Conservation (phyloP, 768 basidiomycete genomes). For the Rhodotorula sphaerocarpa region DNA sequence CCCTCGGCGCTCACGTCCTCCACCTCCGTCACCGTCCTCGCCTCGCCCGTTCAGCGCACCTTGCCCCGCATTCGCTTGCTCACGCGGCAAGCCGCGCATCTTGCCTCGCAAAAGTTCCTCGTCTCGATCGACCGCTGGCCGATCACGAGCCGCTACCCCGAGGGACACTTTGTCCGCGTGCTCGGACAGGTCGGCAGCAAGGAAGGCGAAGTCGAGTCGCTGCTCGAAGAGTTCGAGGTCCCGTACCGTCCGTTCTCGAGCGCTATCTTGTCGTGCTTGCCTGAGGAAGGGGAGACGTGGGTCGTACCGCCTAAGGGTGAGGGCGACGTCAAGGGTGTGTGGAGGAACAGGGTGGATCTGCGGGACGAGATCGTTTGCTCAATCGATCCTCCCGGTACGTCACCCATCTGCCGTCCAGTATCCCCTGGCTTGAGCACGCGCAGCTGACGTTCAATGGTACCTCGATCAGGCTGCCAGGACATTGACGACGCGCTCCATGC, state of each 20-base stretch:
- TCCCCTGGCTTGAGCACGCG: too few relatives aligned
- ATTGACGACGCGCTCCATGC: constrained; percentile 98
- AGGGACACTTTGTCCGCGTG: constrained; percentile 90
- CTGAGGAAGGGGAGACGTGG: constrained; percentile 82
- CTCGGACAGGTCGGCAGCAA: constrained; percentile 86
- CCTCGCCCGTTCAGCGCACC: constrained; percentile 79
- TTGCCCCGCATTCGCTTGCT: constrained; percentile 89
- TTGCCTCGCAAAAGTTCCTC: constrained; percentile 88
- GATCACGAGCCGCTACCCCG: constrained; percentile 75
- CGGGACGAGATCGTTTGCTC: constrained; percentile 80
- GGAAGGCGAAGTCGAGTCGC: constrained; percentile 88
- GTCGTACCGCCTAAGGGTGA: constrained; percentile 70
- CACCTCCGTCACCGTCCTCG: constrained; percentile 69
- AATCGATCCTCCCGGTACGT: constrained; percentile 85
- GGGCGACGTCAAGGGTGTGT: constrained; percentile 47
- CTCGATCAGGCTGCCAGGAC: constrained; percentile 93
- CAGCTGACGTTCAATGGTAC: too few relatives aligned
- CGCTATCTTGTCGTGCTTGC: constrained; percentile 84
- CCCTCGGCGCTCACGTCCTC: constrained; percentile 69
- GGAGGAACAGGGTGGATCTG: constrained; percentile 81
- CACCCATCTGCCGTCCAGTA: too few relatives aligned
- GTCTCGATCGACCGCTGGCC: constrained; percentile 94
- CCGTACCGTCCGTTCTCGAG: constrained; percentile 95
- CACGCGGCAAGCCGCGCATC: constrained; percentile 82
- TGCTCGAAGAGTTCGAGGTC: constrained; percentile 88